phyloP scores from a whole-genome alignment of 805 yeast genomes.

The Jamesozyma hellenica region DNA sequence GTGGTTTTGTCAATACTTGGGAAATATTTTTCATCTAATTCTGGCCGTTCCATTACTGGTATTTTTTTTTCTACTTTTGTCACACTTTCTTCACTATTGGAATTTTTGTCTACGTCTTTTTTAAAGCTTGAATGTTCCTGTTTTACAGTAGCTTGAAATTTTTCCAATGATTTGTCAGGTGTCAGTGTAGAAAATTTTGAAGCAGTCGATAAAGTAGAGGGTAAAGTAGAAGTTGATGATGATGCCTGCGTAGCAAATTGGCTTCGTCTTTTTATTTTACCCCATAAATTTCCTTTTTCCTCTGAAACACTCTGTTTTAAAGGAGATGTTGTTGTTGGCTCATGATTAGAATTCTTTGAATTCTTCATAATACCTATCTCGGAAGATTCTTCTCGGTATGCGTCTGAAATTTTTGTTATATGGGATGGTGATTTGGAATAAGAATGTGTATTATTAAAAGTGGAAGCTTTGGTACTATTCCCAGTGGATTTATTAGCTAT shows the following conservation, averaged over 20 bases:
- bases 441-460: neutral
- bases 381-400: neutral
- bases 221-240: conserved; percentile 4
- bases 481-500: neutral
- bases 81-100: neutral
- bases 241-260: conserved; percentile 10
- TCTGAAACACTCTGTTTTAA: conserved; percentile 13
- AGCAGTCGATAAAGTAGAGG: conserved; percentile 5
- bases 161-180: conserved; percentile 1
- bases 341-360: conserved; percentile 5
- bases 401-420: neutral
- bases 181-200: conserved; percentile 6
- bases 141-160: neutral
- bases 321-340: conserved; percentile 8
- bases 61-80: neutral
- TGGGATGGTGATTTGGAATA: neutral
- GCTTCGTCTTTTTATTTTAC: conserved; percentile 22
- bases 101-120: neutral
- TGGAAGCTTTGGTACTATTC: neutral
- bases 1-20: neutral
- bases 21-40: conserved; percentile 1
- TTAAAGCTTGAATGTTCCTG: neutral
- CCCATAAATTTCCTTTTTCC: conserved; percentile 24
- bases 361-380: conserved; percentile 10
- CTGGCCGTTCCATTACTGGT: too few species aligned